phyloP scores from a whole-genome alignment of 768 basidiomycete species.

The Amanita pallidorosea region DNA sequence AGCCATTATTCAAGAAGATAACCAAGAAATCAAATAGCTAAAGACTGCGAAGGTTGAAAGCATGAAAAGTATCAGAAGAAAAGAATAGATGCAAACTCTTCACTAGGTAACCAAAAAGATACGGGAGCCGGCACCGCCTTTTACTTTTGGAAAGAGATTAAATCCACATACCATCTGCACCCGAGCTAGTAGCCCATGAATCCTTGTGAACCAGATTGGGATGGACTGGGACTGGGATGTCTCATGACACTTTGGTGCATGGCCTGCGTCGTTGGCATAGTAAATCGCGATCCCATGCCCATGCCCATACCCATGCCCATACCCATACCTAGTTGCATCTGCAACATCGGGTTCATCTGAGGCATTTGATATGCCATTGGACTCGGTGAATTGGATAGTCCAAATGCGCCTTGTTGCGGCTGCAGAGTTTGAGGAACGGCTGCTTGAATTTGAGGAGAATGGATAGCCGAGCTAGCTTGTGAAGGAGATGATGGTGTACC shows the following conservation, averaged over 20 bases:
- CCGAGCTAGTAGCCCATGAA: slow-evolving; percentile 5
- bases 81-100: background rate
- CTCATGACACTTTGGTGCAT: slow-evolving; percentile 84
- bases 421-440: slow-evolving; percentile 17
- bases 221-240: slow-evolving; percentile 59
- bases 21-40: background rate
- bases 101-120: background rate
- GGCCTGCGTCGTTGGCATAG: slow-evolving; percentile 50
- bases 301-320: slow-evolving; percentile 41
- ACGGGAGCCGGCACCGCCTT: background rate
- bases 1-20: background rate
- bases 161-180: background rate
- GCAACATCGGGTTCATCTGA: slow-evolving; percentile 54
- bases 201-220: slow-evolving; percentile 20
- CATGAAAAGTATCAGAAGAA: background rate
- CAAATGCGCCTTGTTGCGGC: slow-evolving; percentile 36
- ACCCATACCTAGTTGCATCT: slow-evolving; percentile 45
- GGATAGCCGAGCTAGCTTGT: slow-evolving; percentile 23
- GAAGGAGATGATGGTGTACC: slow-evolving; percentile 27
- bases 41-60: background rate
- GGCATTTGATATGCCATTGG: slow-evolving; percentile 47
- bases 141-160: slow-evolving; percentile 1
- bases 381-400: slow-evolving; percentile 33
- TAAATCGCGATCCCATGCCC: slow-evolving; percentile 40
- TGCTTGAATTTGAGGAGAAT: slow-evolving; percentile 30